Base-by-base conservation (phyloP, 768 basidiomycete species). In the Naematelia encephala region DNA sequence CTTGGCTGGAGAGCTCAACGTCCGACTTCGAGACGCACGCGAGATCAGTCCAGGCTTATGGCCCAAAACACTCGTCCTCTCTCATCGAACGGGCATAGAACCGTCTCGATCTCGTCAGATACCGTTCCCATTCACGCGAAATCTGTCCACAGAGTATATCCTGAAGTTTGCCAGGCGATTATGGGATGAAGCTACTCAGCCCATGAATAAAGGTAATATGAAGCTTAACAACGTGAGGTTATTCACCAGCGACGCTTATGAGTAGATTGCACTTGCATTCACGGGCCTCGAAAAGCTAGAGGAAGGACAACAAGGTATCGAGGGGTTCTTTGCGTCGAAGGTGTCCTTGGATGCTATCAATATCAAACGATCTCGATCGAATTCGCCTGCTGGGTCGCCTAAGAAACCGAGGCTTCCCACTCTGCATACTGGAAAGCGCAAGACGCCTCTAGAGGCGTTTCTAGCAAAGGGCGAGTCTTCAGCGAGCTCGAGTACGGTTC, bases 51-150 rank as follows among this genome's bases (percentile, higher is more conserved):
- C 88, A 0, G 86, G 86, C 44, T 68, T 90, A 5, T 94, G 94
- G 96, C 96, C 96, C 0, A 98, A 90, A 77, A 88, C 89, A 0
- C 80, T 99, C 46, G 90, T 88, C 16, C 78, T 99, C 28, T 85
- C 87, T 63, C 82, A 85, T 26, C 81, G 88, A 26, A 86, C 87
- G 81, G 90, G 85, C 25, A 85, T 85, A 45, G 85, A 87, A 51
- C 64, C 82, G 2, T 82, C 82, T 30, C 82, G 84, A 54, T 91
- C 92, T 2, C 90, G 88, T 69, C 94, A 98, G 77, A 82, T 84
- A 0, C 81, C 89, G 0, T 98, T 98, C 72, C 92, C 91, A 0
- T 96, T 89, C 78, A 83, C 84, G 23, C 82, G 82, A 14, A 84
- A 87, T 30, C 80, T 89, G 19, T 85, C 84, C 0, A 85, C 90